Evolutionary conservation across 2,329 filamentous ascomycete genomes (phyloP).

Genomic region (Ramularia endophylla): DNA sequence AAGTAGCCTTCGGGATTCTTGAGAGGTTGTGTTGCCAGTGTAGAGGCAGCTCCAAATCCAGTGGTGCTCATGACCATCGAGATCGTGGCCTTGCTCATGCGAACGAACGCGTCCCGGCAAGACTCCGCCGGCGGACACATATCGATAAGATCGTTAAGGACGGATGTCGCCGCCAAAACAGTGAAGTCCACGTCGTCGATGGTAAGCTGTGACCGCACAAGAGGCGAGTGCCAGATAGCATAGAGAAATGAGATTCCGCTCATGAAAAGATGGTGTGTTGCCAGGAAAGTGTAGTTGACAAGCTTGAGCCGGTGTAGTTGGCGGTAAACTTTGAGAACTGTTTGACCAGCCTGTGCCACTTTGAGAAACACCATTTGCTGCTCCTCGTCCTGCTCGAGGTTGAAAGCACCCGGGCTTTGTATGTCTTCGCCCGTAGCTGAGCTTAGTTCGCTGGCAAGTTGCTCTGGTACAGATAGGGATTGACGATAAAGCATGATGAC

Average conservation of each 20-base stretch:
- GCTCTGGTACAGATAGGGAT: slow-evolving; percentile 69
- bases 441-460: slow-evolving; percentile 72
- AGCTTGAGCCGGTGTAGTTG: slow-evolving; percentile 81
- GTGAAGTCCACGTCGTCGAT: slow-evolving; percentile 99
- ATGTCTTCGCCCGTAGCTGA: slow-evolving; percentile 51
- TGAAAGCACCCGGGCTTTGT: slow-evolving; percentile 48
- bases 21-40: slow-evolving; percentile 25
- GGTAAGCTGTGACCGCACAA: slow-evolving; percentile 77
- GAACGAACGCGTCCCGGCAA: slow-evolving; percentile 88
- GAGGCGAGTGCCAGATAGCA: slow-evolving; percentile 91
- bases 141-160: slow-evolving; percentile 83
- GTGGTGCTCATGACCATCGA: slow-evolving; percentile 82
- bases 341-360: slow-evolving; percentile 90
- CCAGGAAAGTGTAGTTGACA: slow-evolving; percentile 93
- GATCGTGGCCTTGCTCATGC: slow-evolving; percentile 91
- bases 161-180: slow-evolving; percentile 84
- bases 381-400: slow-evolving; percentile 65
- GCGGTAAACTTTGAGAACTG: slow-evolving; percentile 82
- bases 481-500: slow-evolving; percentile 94
- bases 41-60: slow-evolving; percentile 57
- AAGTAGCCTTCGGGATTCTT: slow-evolving; percentile 26
- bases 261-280: slow-evolving; percentile 96
- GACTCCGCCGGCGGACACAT: slow-evolving; percentile 94
- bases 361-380: slow-evolving; percentile 91
- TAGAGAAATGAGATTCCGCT: slow-evolving; percentile 94